Conservation (phyloP, 306 rosid genomes). For the Medicago ruthenica region DNA sequence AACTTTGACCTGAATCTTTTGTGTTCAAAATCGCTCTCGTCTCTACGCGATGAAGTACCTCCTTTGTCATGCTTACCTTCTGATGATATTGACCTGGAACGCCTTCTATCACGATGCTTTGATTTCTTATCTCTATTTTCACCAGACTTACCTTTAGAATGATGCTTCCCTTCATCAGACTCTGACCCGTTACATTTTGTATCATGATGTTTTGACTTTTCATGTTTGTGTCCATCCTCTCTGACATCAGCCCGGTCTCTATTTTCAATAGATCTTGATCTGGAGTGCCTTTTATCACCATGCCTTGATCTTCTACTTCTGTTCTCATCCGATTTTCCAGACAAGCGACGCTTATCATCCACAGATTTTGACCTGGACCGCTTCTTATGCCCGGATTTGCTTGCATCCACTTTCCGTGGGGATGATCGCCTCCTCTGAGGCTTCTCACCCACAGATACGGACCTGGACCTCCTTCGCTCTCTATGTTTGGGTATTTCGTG, state of each 20-base stretch:
- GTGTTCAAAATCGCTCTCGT: constrained; percentile 49
- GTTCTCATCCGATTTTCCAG: constrained; percentile 52
- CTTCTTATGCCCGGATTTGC: constrained; percentile 62
- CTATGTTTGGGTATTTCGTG: constrained; percentile 62
- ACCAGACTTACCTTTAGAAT: constrained; percentile 58
- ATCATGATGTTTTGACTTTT: constrained; percentile 58
- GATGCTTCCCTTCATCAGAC: constrained; percentile 63
- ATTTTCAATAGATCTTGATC: constrained; percentile 76
- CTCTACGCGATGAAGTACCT: constrained; percentile 54
- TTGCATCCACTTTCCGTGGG: constrained; percentile 70
- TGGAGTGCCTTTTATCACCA: constrained; percentile 69
- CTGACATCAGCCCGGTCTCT: constrained; percentile 54
- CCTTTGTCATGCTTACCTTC: constrained; percentile 59
- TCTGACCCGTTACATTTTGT: constrained; percentile 64
- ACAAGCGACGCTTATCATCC: constrained; percentile 59
- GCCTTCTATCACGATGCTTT: constrained; percentile 76
- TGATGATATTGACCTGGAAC: constrained; percentile 71
- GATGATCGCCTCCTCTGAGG: constrained; percentile 58
- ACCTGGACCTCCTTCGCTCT: constrained; percentile 77
- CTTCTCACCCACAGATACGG: constrained; percentile 72
- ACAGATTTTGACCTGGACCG: constrained; percentile 83
- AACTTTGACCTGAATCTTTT: constrained; percentile 65
- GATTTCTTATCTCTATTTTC: constrained; percentile 64
- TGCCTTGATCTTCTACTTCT: constrained; percentile 59
- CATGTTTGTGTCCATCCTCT: constrained; percentile 53